A percentile compares a stretch with the other conserved stretches of the same genome.
Evolutionary conservation across 2,329 filamentous ascomycete species (phyloP).

Genomic region (Colletotrichum simmondsii): DNA sequence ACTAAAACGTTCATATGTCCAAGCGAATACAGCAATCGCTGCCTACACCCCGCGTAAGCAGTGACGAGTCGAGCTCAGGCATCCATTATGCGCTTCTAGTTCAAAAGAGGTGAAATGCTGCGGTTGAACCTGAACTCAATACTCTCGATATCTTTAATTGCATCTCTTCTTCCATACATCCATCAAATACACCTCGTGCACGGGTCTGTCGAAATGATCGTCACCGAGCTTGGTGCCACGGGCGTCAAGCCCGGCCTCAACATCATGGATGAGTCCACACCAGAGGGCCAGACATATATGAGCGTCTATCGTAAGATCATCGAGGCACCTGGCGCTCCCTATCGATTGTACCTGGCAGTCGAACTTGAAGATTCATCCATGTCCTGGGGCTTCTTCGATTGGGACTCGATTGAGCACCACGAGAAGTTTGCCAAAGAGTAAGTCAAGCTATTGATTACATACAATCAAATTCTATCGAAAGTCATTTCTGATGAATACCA

Average conservation of each 20-base stretch:
- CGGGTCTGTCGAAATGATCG: conserved; percentile 2
- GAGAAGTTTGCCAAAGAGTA: conserved; percentile 37
- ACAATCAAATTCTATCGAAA: background rate
- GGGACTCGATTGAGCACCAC: conserved; percentile 40
- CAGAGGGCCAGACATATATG: conserved; percentile 34
- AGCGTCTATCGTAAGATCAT: conserved; percentile 30
- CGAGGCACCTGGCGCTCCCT: conserved; percentile 35
- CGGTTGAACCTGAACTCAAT: background rate
- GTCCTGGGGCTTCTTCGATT: conserved; percentile 41
- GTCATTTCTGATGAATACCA: background rate
- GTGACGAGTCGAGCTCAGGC: background rate
- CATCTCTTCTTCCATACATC: too few species aligned
- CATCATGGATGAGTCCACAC: conserved; percentile 35
- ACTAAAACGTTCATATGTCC: background rate
- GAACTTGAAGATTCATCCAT: conserved; percentile 37
- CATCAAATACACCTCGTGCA: background rate
- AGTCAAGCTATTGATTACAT: background rate
- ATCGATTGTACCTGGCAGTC: conserved; percentile 36
- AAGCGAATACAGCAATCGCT: background rate
- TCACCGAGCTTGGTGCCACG: conserved; percentile 39
- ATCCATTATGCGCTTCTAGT: background rate
- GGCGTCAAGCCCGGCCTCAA: conserved; percentile 36
- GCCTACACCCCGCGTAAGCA: background rate
- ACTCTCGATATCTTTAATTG: background rate
- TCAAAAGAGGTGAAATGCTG: background rate